Evolutionary conservation across 495 filamentous ascomycete genomes (phyloP).

Genomic region (Lophiostoma macrostomum): DNA sequence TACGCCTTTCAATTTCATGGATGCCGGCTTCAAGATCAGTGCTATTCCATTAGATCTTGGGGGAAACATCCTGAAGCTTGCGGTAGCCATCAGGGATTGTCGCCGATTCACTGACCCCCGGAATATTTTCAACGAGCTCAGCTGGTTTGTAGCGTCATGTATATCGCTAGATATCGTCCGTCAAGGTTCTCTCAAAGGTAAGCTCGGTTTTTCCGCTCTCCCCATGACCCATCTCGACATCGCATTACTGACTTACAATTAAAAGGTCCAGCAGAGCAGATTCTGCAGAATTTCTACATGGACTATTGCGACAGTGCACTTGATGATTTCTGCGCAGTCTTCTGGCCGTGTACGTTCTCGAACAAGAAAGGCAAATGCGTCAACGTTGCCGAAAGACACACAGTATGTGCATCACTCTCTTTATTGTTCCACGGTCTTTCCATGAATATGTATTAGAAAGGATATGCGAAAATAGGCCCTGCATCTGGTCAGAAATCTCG

Average conservation of each 20-base stretch:
- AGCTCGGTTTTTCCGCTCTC: not conserved
- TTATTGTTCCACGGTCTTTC: no score
- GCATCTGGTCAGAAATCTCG: no score
- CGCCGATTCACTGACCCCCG: conserved; percentile 33
- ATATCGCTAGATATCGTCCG: conserved; percentile 53
- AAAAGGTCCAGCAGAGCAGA: not conserved
- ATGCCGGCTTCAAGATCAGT: conserved; percentile 46
- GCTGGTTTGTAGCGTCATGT: conserved; percentile 54
- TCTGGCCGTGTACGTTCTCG: conserved; percentile 49
- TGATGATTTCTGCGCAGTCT: conserved; percentile 48
- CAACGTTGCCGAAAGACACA: no score
- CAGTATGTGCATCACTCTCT: no score
- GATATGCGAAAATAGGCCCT: no score
- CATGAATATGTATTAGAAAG: no score
- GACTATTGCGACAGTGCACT: conserved; percentile 46
- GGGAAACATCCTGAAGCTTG: conserved; percentile 53
- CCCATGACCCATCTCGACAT: no score
- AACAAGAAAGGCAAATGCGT: conserved; percentile 42
- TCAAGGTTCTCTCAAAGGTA: conserved; percentile 45
- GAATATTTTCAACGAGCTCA: conserved; percentile 48
- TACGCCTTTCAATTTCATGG: conserved; percentile 56
- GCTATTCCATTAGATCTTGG: conserved; percentile 51
- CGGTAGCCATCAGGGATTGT: conserved; percentile 45
- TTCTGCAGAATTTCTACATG: conserved; percentile 36
- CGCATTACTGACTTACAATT: not conserved